Conservation (phyloP, 495 filamentous ascomycete species). For the Annulohypoxylon maeteangense region DNA sequence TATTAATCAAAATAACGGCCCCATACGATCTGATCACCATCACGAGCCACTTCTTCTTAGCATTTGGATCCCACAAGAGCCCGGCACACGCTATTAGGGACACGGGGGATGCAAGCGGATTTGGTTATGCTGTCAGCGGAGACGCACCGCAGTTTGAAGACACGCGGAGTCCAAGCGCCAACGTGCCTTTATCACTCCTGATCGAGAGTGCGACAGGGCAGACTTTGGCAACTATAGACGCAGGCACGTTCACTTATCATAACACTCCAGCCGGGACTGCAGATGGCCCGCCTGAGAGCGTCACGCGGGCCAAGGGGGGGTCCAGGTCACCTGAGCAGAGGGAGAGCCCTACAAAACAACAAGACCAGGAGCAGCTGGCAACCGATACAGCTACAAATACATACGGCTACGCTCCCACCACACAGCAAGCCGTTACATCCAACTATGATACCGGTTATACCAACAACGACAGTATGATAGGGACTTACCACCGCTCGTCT, state of each 20-base stretch:
- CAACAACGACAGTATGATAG: constrained; percentile 60
- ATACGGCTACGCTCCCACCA: constrained; percentile 56
- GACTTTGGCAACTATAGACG: constrained; percentile 69
- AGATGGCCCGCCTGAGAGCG: constrained; percentile 56
- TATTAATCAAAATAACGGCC: constrained; percentile 77
- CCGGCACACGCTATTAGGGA: constrained; percentile 70
- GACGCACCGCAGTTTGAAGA: constrained; percentile 75
- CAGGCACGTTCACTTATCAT: constrained; percentile 81
- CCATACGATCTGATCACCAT: constrained; percentile 72
- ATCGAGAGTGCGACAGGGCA: constrained; percentile 75
- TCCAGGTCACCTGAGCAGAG: constrained; percentile 57
- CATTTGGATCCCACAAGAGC: constrained; percentile 79
- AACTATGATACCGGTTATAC: constrained; percentile 50
- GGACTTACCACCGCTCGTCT: constrained; percentile 56
- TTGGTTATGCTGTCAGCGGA: constrained; percentile 76
- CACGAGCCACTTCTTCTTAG: constrained; percentile 69
- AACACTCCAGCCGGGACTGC: constrained; percentile 48
- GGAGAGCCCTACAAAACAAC: constrained; percentile 53
- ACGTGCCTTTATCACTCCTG: constrained; percentile 76
- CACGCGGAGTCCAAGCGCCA: constrained; percentile 72
- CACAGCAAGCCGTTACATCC: constrained; percentile 55
- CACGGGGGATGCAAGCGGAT: constrained; percentile 65
- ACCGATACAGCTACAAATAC: constrained; percentile 56
- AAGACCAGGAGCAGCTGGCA: constrained; percentile 46
- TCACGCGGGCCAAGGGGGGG: constrained; percentile 52